A percentile compares a stretch with the other conserved stretches of the same genome.
Conservation (phyloP, 345 rosid species). For the Hibiscus trionum region DNA sequence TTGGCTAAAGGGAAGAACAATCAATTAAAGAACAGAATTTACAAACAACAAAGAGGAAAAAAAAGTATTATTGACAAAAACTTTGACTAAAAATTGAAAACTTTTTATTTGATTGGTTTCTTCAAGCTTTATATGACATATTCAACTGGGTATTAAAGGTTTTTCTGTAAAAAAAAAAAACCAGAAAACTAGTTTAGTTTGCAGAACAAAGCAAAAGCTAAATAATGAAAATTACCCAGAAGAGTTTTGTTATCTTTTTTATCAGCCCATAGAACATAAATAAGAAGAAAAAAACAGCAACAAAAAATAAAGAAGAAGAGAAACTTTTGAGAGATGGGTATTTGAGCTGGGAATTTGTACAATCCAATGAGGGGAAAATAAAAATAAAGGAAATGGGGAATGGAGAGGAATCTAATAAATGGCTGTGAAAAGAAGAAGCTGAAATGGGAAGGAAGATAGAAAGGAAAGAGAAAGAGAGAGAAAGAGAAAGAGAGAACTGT, state of each 20-base stretch:
- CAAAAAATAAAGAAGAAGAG: conserved; percentile 15
- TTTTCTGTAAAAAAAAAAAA: conserved; percentile 21
- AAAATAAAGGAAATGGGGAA: conserved; percentile 19
- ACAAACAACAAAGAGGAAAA: background rate
- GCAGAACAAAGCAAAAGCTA: conserved; percentile 27
- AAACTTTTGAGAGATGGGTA: conserved; percentile 22
- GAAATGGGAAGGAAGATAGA: conserved; percentile 24
- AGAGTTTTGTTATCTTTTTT: conserved; percentile 10
- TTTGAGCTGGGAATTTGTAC: conserved; percentile 32
- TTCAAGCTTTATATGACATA: conserved; percentile 22
- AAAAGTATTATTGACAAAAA: conserved; percentile 18
- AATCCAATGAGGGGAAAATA: conserved; percentile 31
- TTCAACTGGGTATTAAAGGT: conserved; percentile 24
- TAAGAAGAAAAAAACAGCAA: background rate
- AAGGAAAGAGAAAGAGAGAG: conserved; percentile 6
- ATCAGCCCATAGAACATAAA: conserved; percentile 10
- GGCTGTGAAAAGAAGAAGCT: conserved; percentile 30
- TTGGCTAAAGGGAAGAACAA: conserved; percentile 16
- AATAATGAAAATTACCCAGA: conserved; percentile 27
- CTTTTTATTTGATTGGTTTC: conserved; percentile 8
- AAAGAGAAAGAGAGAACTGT: conserved; percentile 14
- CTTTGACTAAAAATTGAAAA: conserved; percentile 11
- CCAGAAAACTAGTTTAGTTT: conserved; percentile 31
- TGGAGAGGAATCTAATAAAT: conserved; percentile 52
- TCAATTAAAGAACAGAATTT: conserved; percentile 13